A percentile compares a stretch with the other conserved stretches of the same genome.
phyloP scores from a whole-genome alignment of 1,284 basidiomycete genomes.

The Leccinum pachyderme region DNA sequence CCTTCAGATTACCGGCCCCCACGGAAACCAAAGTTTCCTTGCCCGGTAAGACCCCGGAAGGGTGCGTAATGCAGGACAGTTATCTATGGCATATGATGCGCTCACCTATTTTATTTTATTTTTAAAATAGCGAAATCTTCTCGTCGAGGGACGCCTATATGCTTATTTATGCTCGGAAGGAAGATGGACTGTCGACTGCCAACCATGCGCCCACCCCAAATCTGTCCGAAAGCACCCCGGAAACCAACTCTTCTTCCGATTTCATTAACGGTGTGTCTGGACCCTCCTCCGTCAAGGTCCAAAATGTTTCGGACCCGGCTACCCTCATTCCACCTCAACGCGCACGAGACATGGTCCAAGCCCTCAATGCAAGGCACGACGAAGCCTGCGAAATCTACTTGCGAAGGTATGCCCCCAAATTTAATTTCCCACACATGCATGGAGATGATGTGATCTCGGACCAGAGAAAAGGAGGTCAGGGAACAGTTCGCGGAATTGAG shows the following conservation, averaged over 20 bases:
- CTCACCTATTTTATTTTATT: conserved; percentile 29
- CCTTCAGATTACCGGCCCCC: conserved; percentile 22
- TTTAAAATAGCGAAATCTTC: conserved; percentile 37
- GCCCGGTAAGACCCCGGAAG: conserved; percentile 27
- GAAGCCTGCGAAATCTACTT: conserved; percentile 50
- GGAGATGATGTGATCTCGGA: conserved; percentile 11
- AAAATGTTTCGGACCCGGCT: conserved; percentile 20
- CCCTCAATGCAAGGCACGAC: conserved; percentile 54
- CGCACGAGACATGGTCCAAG: conserved; percentile 53
- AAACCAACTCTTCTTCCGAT: conserved; percentile 8
- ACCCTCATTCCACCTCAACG: conserved; percentile 45
- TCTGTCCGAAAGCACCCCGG: conserved; percentile 20
- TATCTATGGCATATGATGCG: conserved; percentile 4
- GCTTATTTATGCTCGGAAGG: conserved; percentile 76
- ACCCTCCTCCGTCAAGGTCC: conserved; percentile 7
- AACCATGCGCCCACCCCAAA: conserved; percentile 25
- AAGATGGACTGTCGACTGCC: conserved; percentile 13
- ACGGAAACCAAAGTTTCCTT: conserved; percentile 25
- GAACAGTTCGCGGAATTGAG: conserved; percentile 49
- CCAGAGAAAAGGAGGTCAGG: conserved; percentile 45
- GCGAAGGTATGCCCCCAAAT: conserved; percentile 42
- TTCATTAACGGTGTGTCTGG: conserved; percentile 22
- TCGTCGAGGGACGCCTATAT: conserved; percentile 88
- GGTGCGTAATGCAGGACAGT: conserved; percentile 20
- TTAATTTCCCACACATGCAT: conserved; percentile 17